Conservation (phyloP, 768 basidiomycete genomes). For the Mycena amicta region DNA sequence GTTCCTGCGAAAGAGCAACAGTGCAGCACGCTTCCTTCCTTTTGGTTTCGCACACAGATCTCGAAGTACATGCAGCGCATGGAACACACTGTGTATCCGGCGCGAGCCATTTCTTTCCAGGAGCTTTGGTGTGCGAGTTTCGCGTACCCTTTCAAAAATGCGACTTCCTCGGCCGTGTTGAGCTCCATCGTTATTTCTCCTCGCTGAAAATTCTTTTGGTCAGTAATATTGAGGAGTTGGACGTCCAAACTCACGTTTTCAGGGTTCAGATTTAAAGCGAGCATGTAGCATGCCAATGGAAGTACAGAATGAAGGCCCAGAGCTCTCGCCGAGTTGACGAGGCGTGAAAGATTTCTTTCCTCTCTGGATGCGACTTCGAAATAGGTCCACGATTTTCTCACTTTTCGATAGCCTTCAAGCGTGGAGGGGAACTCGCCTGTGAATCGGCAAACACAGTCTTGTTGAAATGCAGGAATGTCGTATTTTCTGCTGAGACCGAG, state of each 20-base stretch:
- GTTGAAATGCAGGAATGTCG: not conserved
- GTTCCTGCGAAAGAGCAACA: not conserved
- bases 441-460: not conserved
- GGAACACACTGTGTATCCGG: not conserved
- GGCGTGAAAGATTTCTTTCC: not conserved
- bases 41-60: not conserved
- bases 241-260: not conserved
- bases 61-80: not conserved
- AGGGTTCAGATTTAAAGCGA: not conserved
- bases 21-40: constrained; percentile 8
- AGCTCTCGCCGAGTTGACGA: not conserved
- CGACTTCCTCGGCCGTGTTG: not conserved
- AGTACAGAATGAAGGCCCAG: not conserved
- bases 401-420: not conserved
- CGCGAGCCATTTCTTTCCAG: not conserved
- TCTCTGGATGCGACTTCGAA: not conserved
- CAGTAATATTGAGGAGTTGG: not conserved
- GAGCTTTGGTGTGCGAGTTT: not conserved
- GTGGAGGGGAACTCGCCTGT: not conserved
- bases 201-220: not conserved
- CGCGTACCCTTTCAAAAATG: not conserved
- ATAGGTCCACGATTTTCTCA: not conserved
- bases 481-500: not conserved
- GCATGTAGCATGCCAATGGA: not conserved
- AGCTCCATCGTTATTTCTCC: not conserved